phyloP scores from a whole-genome alignment of 495 filamentous ascomycete species.

The Pseudotulostoma volvatum region DNA sequence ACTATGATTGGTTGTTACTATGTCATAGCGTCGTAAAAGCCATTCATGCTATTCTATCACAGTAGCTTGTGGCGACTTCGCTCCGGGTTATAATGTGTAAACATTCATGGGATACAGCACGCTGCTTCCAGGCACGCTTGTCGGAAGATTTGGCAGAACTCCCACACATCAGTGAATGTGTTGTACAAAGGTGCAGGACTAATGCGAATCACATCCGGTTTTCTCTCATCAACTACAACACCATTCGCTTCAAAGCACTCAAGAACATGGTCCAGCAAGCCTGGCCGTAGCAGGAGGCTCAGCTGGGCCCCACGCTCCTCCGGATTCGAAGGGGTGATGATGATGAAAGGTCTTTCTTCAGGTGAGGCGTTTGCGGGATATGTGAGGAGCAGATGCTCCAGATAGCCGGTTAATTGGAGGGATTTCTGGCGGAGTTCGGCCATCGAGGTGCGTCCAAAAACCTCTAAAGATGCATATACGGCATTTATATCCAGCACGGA shows the following conservation, averaged over 20 bases:
- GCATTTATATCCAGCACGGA: slow-evolving; percentile 44
- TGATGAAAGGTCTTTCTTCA: slow-evolving; percentile 10
- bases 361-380: slow-evolving; percentile 21
- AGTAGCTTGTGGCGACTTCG: too few species aligned
- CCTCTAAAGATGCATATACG: slow-evolving; percentile 56
- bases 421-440: slow-evolving; percentile 55
- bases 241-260: slow-evolving; percentile 47
- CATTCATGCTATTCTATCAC: too few species aligned
- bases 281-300: slow-evolving; percentile 50
- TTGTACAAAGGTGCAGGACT: slow-evolving; percentile 88
- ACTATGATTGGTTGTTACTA: too few species aligned
- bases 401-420: slow-evolving; percentile 56
- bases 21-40: too few species aligned
- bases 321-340: slow-evolving; percentile 61
- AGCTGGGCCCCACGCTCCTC: slow-evolving; percentile 72
- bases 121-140: slow-evolving; percentile 22
- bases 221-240: slow-evolving; percentile 76
- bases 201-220: slow-evolving; percentile 82
- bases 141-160: slow-evolving; percentile 45
- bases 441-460: slow-evolving; percentile 66
- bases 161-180: slow-evolving; percentile 59
- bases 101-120: too few species aligned
- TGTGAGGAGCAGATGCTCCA: slow-evolving; percentile 49
- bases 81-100: too few species aligned
- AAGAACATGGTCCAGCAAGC: slow-evolving; percentile 55